Base-by-base conservation (phyloP, 2,329 filamentous ascomycete species). In the Eurotiales sp. region DNA sequence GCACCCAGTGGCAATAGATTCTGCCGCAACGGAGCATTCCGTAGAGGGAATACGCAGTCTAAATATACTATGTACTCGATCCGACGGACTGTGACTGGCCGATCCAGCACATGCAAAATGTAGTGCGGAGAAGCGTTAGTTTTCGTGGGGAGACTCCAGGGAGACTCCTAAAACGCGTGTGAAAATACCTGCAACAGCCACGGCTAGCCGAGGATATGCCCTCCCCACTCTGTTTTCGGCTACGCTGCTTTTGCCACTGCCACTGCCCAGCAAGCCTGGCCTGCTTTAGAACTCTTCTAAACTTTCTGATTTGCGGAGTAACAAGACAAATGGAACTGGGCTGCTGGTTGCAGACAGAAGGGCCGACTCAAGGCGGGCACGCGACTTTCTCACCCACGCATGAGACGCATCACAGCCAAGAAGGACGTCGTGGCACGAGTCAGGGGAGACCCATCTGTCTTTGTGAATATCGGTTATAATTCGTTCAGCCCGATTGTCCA, bases 171-270 rank as follows among this genome's bases (percentile, higher is more conserved):
- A 36, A 7, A 10, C 25, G 10, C 5, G 25, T 10, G 10, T 6
- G 25, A 5, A 39, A 5, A n/a, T 29, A 10, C 22, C 36, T 29
- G 27, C 32, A 34, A 47, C 39, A 47, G 25, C 14, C 39, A 50
- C 46, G 46, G 46, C 47, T 50, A 50, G 47, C 47, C 47, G 47
- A 50, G 47, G 47, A 30, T 42, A 42, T 37, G 4, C 29, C 46
- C 23, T 36, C 45, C 45, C 25, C 45, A n/a, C 45, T 47, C 39
- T 39, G 39, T 22, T 34, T 37, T 37, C 34, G 34, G 34, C 15
- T 37, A 21, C 6, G 15, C 4, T 37, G n/a, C 6, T 17, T 12
- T 14, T 34, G 37, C 39, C 14, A 32, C 27, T n/a, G 46, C 46
- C 39, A 36, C 46, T 42, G n/a, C 21, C 10, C 25, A 12, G 10